Evolutionary conservation across 1,139 yeast genomes (phyloP).

Genomic region (Neolecta irregularis): DNA sequence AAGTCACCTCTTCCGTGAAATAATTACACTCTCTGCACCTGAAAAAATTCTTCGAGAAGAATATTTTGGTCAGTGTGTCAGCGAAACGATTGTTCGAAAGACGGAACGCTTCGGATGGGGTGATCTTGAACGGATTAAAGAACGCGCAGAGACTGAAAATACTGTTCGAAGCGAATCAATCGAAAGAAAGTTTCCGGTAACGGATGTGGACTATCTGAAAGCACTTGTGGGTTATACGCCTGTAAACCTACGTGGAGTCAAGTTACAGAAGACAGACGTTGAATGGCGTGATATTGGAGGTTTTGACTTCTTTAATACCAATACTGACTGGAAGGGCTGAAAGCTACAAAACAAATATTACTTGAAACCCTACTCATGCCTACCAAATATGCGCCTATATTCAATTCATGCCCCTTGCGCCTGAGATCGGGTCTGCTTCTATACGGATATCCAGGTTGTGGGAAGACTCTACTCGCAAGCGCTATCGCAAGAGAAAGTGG

Average conservation of each 20-base stretch:
- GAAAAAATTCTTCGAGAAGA: slow-evolving; percentile 44
- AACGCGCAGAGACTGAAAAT: slow-evolving; percentile 57
- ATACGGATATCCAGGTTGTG: slow-evolving; percentile 97
- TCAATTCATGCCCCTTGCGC: slow-evolving; percentile 72
- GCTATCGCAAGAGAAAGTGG: slow-evolving; percentile 95
- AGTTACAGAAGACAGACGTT: slow-evolving; percentile 59
- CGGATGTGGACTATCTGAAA: slow-evolving; percentile 32
- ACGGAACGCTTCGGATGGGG: slow-evolving; percentile 85
- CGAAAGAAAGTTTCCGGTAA: no score
- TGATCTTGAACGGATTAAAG: slow-evolving; percentile 58
- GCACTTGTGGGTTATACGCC: slow-evolving; percentile 64
- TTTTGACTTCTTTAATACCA: not conserved
- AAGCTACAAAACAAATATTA: slow-evolving; percentile 56
- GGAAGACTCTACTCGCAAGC: slow-evolving; percentile 81
- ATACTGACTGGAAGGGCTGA: slow-evolving; percentile 29
- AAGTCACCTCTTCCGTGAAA: slow-evolving; percentile 59
- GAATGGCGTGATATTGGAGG: slow-evolving; percentile 84
- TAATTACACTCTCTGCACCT: slow-evolving; percentile 51
- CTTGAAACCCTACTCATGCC: slow-evolving; percentile 96
- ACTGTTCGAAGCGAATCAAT: slow-evolving; percentile 24
- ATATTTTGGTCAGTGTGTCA: slow-evolving; percentile 35
- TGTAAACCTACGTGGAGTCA: slow-evolving; percentile 70
- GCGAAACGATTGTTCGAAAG: slow-evolving; percentile 37
- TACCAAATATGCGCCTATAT: slow-evolving; percentile 85
- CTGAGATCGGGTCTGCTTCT: slow-evolving; percentile 77